These are phyloP conservation scores for Entophlyctis helioformis DNA, from an alignment of 192 early-diverging fungal species.

Conservation along the genomic window DNA sequence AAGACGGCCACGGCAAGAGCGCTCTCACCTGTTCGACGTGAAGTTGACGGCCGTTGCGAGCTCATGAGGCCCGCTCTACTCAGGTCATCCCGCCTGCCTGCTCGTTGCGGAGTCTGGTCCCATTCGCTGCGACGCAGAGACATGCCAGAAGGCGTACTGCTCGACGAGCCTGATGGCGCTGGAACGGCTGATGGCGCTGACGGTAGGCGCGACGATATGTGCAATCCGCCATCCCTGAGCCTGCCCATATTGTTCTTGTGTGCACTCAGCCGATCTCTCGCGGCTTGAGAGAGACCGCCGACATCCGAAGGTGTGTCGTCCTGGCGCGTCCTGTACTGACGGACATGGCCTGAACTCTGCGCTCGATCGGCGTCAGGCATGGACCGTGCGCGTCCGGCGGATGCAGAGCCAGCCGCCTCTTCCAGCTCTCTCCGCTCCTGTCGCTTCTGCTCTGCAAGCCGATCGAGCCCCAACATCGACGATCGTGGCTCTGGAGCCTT, in stretches of 20 bases:
- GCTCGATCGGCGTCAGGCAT: not conserved
- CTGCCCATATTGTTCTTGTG: too few species aligned
- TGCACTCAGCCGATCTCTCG: not conserved
- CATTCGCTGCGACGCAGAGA: not conserved
- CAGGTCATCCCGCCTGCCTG: too few species aligned
- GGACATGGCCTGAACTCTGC: too few species aligned
- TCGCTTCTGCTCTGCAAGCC: slow-evolving; percentile 51
- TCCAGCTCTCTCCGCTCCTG: slow-evolving; percentile 14
- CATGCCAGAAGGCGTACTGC: too few species aligned
- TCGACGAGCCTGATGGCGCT: not conserved
- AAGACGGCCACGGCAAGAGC: too few species aligned
- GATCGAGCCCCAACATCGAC: slow-evolving; percentile 55
- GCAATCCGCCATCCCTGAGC: not conserved
- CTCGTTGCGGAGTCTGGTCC: slow-evolving; percentile 1
- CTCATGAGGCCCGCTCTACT: too few species aligned
- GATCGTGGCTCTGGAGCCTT: slow-evolving; percentile 13
- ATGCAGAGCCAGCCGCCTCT: slow-evolving; percentile 4
- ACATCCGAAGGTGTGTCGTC: not conserved
- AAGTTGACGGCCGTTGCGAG: too few species aligned
- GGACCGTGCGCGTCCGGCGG: not conserved
- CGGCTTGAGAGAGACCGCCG: slow-evolving; percentile 2
- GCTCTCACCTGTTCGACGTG: too few species aligned
- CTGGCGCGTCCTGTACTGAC: not conserved
- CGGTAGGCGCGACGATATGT: not conserved
- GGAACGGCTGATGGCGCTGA: not conserved